Evolutionary conservation across 768 basidiomycete species (phyloP).

Genomic region (Termitomyces sp.): DNA sequence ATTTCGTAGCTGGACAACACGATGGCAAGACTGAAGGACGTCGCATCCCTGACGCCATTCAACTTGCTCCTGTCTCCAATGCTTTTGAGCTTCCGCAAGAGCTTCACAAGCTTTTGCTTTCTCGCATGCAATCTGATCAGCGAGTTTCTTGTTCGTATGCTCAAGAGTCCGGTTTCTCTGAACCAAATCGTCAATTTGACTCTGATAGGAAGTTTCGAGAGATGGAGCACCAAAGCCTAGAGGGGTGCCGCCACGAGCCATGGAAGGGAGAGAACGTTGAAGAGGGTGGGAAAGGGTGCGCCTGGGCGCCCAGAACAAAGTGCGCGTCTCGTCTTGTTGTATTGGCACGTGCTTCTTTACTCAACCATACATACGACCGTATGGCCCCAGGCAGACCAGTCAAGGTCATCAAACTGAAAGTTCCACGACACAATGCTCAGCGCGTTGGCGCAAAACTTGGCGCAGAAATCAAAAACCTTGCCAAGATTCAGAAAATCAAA

Average conservation of each 20-base stretch:
- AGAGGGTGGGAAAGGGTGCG: slow-evolving; percentile 2
- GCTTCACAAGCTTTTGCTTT: slow-evolving; percentile 34
- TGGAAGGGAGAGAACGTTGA: not conserved
- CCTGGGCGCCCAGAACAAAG: not conserved
- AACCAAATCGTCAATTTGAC: slow-evolving; percentile 71
- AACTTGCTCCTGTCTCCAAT: slow-evolving; percentile 47
- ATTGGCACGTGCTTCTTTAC: slow-evolving; percentile 9
- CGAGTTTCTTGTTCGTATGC: slow-evolving; percentile 50
- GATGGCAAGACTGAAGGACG: slow-evolving; percentile 55
- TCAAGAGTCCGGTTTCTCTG: slow-evolving; percentile 63
- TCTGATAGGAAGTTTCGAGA: slow-evolving; percentile 55
- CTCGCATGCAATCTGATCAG: slow-evolving; percentile 41
- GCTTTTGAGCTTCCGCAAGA: slow-evolving; percentile 37
- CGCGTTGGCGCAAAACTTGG: slow-evolving; percentile 60
- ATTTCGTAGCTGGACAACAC: slow-evolving; percentile 57
- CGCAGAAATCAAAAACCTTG: slow-evolving; percentile 51
- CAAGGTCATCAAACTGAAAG: slow-evolving; percentile 54
- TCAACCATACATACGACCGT: not conserved
- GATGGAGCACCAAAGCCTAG: slow-evolving; percentile 29
- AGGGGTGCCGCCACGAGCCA: slow-evolving; percentile 18
- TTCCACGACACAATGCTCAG: slow-evolving; percentile 74
- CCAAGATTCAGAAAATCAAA: slow-evolving; percentile 41
- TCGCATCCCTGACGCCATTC: slow-evolving; percentile 63
- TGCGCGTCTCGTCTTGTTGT: not conserved
- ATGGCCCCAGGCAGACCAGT: slow-evolving; percentile 63